Percentiles rank a stretch among this genome's conserved stretches.
These are phyloP conservation scores for Cryptococcus sp. DNA, from an alignment of 1,284 basidiomycete genomes.

Conservation along the genomic window DNA sequence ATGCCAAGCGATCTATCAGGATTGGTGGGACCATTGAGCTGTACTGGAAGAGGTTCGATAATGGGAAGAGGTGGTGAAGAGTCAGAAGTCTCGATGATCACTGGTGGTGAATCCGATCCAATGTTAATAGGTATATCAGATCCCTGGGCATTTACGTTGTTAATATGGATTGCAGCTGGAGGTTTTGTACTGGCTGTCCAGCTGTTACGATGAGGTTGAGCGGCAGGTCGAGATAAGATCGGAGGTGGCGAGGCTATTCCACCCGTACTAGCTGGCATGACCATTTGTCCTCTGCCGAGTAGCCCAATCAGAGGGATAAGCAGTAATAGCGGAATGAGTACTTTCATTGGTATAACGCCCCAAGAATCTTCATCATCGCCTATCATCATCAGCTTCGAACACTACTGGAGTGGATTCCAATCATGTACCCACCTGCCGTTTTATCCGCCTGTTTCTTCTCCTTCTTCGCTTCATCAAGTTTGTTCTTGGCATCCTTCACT, in stretches of 20 bases:
- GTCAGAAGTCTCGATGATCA: too few species aligned
- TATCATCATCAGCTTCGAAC: background rate
- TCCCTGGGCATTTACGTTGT: constrained; percentile 24
- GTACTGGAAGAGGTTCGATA: constrained; percentile 5
- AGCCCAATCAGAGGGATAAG: background rate
- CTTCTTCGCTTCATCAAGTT: background rate
- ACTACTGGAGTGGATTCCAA: too few species aligned
- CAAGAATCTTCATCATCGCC: background rate
- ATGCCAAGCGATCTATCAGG: constrained; percentile 20
- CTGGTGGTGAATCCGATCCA: background rate
- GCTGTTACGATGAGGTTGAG: background rate
- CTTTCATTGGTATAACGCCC: background rate
- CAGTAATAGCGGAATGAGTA: background rate
- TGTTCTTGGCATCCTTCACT: too few species aligned
- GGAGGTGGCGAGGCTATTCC: background rate
- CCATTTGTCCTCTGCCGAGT: background rate
- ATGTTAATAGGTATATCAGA: constrained; percentile 12
- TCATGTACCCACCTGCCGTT: background rate
- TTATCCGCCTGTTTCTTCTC: background rate
- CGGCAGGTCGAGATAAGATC: background rate
- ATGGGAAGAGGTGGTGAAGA: background rate
- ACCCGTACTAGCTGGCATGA: background rate
- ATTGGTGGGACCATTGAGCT: constrained; percentile 20
- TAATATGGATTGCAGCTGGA: constrained; percentile 16
- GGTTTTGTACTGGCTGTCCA: constrained; percentile 3